Evolutionary conservation across 2,329 filamentous ascomycete genomes (phyloP).

Genomic region (Paecilomyces dactylethromorphus): DNA sequence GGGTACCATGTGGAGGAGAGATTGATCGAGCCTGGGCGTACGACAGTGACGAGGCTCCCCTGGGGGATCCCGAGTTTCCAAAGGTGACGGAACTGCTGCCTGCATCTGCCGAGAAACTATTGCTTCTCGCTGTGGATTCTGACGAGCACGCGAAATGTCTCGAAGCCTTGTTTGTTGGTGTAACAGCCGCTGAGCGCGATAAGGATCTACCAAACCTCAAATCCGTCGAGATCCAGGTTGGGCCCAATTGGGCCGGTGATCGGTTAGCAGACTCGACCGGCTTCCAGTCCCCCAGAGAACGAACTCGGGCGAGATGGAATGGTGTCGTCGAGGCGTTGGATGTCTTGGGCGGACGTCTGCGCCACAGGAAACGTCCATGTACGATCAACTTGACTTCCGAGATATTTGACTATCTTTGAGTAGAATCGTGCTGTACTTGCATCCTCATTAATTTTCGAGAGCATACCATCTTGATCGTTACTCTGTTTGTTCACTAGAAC

Average conservation of each 20-base stretch:
- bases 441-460: no score
- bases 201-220: background rate
- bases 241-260: background rate
- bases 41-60: no score
- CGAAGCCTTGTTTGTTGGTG: background rate
- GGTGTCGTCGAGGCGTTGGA: background rate
- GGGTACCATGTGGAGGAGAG: background rate
- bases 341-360: background rate
- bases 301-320: background rate
- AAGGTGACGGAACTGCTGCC: background rate
- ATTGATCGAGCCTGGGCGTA: background rate
- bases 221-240: background rate
- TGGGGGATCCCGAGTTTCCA: background rate
- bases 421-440: background rate
- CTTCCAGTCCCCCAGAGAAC: background rate
- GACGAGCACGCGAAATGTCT: background rate
- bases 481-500: no score
- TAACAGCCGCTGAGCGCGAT: background rate
- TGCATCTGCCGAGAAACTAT: background rate
- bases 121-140: background rate
- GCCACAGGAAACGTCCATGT: background rate
- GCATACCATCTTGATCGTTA: no score
- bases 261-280: background rate
- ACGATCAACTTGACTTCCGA: background rate
- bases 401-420: background rate